phyloP scores from a whole-genome alignment of 352 stramenopile genomes.

The Phytophthora agathidicida region DNA sequence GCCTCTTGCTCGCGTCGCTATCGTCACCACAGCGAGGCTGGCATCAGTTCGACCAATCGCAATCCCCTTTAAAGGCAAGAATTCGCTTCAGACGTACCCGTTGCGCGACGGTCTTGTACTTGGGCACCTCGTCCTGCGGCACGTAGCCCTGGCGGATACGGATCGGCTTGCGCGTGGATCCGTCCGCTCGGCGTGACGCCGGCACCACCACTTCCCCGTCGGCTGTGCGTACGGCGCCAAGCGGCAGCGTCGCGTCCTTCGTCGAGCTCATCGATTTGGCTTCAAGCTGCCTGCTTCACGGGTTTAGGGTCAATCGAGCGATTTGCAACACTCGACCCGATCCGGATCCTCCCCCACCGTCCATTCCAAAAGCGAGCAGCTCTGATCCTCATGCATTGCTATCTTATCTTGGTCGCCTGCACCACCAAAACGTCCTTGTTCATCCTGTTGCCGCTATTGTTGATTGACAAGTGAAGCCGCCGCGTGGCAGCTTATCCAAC shows the following conservation, averaged over 20 bases:
- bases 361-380: conserved; percentile 1
- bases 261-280: conserved; percentile 16
- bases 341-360: conserved; percentile 15
- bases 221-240: conserved; percentile 65
- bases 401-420: background rate
- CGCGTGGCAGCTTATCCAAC: too few relatives aligned
- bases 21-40: conserved; percentile 1
- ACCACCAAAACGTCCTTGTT: background rate
- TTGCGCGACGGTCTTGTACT: conserved; percentile 79
- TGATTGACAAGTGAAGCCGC: too few relatives aligned
- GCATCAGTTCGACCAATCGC: background rate
- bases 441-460: conserved; percentile 1
- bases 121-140: conserved; percentile 81
- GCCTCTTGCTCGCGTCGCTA: conserved; percentile 31
- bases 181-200: conserved; percentile 65
- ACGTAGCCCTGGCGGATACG: conserved; percentile 84
- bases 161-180: conserved; percentile 78
- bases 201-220: conserved; percentile 75
- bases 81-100: conserved; percentile 36
- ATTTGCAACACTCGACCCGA: conserved; percentile 16
- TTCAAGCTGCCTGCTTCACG: conserved; percentile 4
- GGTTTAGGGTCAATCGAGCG: conserved; percentile 8
- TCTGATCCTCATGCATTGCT: background rate
- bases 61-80: background rate
- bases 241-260: conserved; percentile 40